Base-by-base conservation (phyloP, 257 asterid genomes). In the Leonotis leonurus region DNA sequence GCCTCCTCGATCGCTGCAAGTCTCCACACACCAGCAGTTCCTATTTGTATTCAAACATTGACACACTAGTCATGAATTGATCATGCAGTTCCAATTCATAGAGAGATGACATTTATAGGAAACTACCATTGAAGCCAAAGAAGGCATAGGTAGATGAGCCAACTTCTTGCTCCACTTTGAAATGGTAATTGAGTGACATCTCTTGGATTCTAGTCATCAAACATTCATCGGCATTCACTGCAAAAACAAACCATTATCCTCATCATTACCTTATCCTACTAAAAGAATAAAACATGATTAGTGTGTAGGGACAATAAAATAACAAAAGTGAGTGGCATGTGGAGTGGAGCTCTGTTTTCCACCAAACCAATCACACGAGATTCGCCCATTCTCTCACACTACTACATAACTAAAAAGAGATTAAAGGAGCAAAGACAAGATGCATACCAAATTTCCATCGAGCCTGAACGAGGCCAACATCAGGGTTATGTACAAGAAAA, bases 381-480 rank as follows among this genome's bases (percentile, higher is more conserved):
- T n/a, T n/a, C n/a, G n/a, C n/a, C n/a, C n/a, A n/a, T n/a, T n/a
- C n/a, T n/a, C n/a, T n/a, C n/a, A n/a, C n/a, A n/a, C n/a, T n/a
- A n/a, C n/a, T n/a, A n/a, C n/a, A n/a, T n/a, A n/a, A n/a, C n/a
- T n/a, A n/a, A n/a, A n/a, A n/a, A n/a, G n/a, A n/a, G n/a, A n/a
- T n/a, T n/a, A n/a, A 29, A 29, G 33, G 1, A 29, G 6, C 33
- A 29, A 3, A 3, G 6, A 3, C 33, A n/a, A 26, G 25, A 39
- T 48, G 58, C 81, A 72, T 77, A 88, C 98, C 98, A 65, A 90
- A 90, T 84, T 78, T 88, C 98, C 98, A 90, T 77, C 98, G 83
- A 26, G 98, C 98, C 73, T 90, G 96, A 73, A 90, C 98, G 85
- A 90, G 74, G 45, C 82, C 98, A 80, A 90, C 41, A 58, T 90